Evolutionary conservation across 1,139 yeast species (phyloP).

Genomic region (Suhomyces atakaporum): DNA sequence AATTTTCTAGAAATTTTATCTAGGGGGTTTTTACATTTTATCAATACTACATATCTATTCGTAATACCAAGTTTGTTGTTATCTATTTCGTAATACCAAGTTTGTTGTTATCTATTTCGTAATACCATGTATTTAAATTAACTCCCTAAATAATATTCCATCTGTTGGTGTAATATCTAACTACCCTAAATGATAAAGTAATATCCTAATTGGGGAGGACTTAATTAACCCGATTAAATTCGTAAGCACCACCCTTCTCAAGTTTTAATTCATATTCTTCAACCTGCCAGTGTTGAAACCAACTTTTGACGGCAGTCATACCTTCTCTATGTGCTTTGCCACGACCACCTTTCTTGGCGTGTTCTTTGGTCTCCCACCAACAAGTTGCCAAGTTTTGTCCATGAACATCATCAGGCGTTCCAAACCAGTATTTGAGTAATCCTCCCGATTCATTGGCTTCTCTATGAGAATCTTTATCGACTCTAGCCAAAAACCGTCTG

Average conservation of each 20-base stretch:
- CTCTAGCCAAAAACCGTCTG: slow-evolving; percentile 22
- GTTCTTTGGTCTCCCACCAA: slow-evolving; percentile 31
- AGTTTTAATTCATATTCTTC: slow-evolving; percentile 28
- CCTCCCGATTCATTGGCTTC: slow-evolving; percentile 37
- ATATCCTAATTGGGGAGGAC: no score
- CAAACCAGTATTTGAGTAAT: slow-evolving; percentile 35
- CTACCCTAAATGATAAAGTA: no score
- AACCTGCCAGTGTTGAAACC: slow-evolving; percentile 36
- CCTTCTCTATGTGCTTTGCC: slow-evolving; percentile 32
- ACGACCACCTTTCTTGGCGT: slow-evolving; percentile 32
- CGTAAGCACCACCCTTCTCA: slow-evolving; percentile 6
- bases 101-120: no score
- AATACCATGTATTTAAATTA: no score
- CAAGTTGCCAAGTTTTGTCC: slow-evolving; percentile 38
- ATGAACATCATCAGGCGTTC: slow-evolving; percentile 27
- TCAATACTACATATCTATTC: no score
- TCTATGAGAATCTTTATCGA: slow-evolving; percentile 30
- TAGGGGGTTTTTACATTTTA: no score
- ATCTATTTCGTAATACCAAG: no score
- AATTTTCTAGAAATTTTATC: no score
- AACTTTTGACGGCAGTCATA: slow-evolving; percentile 26
- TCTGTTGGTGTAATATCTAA: no score
- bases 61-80: no score
- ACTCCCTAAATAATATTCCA: no score
- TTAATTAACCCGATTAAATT: slow-evolving; percentile 4